These are phyloP conservation scores for Rhodotorula sp. DNA, from an alignment of 1,284 basidiomycete genomes.

Conservation along the genomic window DNA sequence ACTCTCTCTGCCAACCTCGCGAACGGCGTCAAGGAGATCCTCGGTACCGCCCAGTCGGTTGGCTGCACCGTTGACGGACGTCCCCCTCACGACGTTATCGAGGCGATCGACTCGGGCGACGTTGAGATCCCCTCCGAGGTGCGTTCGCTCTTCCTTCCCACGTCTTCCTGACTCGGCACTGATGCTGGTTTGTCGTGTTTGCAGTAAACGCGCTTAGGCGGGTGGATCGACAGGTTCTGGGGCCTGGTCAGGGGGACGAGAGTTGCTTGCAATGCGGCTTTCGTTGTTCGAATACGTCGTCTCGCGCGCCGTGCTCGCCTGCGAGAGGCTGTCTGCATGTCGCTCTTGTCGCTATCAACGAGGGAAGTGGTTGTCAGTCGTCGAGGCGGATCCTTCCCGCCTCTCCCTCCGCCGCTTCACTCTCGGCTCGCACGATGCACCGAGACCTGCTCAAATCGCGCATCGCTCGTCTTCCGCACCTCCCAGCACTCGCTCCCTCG, in stretches of 20 bases:
- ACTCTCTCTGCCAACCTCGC: slow-evolving; percentile 90
- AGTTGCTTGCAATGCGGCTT: background rate
- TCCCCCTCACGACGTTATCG: slow-evolving; percentile 74
- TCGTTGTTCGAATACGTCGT: background rate
- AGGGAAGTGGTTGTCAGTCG: background rate
- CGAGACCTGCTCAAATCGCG: slow-evolving; percentile 56
- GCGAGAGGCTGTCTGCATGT: background rate
- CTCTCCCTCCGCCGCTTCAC: background rate
- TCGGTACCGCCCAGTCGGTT: slow-evolving; percentile 67
- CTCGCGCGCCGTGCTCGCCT: too few relatives aligned
- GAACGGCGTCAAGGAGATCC: slow-evolving; percentile 71
- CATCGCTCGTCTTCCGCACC: slow-evolving; percentile 62
- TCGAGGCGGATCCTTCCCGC: background rate
- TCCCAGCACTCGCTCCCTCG: slow-evolving; percentile 59
- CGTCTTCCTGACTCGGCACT: background rate
- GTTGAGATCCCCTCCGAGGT: slow-evolving; percentile 84
- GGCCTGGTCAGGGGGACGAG: background rate
- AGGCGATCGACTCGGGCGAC: slow-evolving; percentile 92
- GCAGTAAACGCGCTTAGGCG: slow-evolving; percentile 2
- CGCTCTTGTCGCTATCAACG: background rate
- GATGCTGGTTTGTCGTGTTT: too few relatives aligned
- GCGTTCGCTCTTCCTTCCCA: slow-evolving; percentile 40
- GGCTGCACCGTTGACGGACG: slow-evolving; percentile 96
- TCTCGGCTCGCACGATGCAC: slow-evolving; percentile 17
- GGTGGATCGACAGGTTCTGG: background rate